Percentiles rank a stretch among this genome's conserved stretches.
Evolutionary conservation across 2,329 filamentous ascomycete genomes (phyloP).

Genomic region (Aspergillus oerlinghausenensis): DNA sequence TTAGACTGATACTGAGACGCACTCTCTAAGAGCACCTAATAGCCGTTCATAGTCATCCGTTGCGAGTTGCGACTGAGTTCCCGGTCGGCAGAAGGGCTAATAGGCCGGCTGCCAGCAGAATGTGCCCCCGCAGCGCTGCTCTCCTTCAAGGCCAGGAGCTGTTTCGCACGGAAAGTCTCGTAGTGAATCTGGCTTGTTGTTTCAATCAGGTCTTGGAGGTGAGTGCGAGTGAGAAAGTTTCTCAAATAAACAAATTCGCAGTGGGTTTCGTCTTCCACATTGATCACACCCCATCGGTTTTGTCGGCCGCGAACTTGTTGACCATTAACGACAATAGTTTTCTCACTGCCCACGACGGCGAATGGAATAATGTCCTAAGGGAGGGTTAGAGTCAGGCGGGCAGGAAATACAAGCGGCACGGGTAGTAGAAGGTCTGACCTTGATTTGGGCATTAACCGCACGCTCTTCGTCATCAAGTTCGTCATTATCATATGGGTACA

Average conservation of each 20-base stretch:
- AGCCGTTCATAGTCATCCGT: constrained; percentile 98
- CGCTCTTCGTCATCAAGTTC: constrained; percentile 97
- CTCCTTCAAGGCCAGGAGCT: constrained; percentile 95
- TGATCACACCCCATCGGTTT: constrained; percentile 99
- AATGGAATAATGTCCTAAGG: constrained; percentile 85
- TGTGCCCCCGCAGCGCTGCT: constrained; percentile 77
- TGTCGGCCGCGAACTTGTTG: constrained; percentile 96
- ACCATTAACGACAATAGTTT: constrained; percentile 94
- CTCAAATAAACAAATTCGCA: constrained; percentile 99
- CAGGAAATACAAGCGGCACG: constrained; percentile 21
- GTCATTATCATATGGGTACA: constrained; percentile 99
- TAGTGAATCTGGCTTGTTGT: constrained; percentile 99
- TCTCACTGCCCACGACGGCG: constrained; percentile 95
- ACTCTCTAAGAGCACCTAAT: constrained; percentile 52
- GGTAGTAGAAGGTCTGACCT: constrained; percentile 53
- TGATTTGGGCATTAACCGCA: constrained; percentile 89
- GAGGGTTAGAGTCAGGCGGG: constrained; percentile 24
- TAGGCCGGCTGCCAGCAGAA: constrained; percentile 73
- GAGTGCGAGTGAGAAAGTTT: constrained; percentile 97
- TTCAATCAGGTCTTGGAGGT: constrained; percentile 97
- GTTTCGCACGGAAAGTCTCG: constrained; percentile 99
- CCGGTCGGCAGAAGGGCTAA: constrained; percentile 89
- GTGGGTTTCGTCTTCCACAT: constrained; percentile 98
- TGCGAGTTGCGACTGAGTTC: constrained; percentile 96
- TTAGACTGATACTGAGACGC: constrained; percentile 11